Base-by-base conservation (phyloP, 176 grass and related monocot species). In the Juncus effusus region DNA sequence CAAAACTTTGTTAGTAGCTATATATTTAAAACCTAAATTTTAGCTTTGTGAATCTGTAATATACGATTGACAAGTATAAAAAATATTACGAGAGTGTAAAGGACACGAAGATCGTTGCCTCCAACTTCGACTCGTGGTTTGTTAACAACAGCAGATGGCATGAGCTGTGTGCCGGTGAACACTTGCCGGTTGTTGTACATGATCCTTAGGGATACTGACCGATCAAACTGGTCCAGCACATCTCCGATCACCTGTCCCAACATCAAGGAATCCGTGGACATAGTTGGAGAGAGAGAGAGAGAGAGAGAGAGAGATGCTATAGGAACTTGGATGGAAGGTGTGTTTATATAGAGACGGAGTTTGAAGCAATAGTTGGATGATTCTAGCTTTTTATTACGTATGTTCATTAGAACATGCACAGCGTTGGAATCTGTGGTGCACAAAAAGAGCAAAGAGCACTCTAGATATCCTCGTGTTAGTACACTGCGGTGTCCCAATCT, bases 191-290 rank as follows among this genome's bases (percentile, higher is more conserved):
- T 64, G 61, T 79, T 82, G 51, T 82, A 90, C 9, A 38, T 45
- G 14, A 90, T 19, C 14, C 56, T 84, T n/a, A 85, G 62, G 7
- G 39, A 15, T 41, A 80, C 65, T 14, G 67, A 13, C 56, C 44
- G 72, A 4, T 76, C 68, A 64, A 90, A 85, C 1, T 38, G 82
- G 40, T 80, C 82, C 4, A 90, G 42, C 10, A 90, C 87, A 50
- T 90, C 87, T 61, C 83, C 76, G 14, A 90, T 64, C 53, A 90
- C 77, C 19, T 72, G 72, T 38, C 73, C 83, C 45, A 90, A 49
- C 12, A 81, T 54, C 38, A 90, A 60, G 49, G 76, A 65, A 63
- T 90, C 74, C 56, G 76, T 76, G 45, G 78, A 68, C 76, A 65
- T 63, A 47, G 44, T 6, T 5, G 9, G 44, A 47, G 44, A 47